Evolutionary conservation across 805 yeast genomes (phyloP), one percentile per base, ranked within the genome.

Genomic region (Saccharomycopsis oosterbeekiorum): DNA sequence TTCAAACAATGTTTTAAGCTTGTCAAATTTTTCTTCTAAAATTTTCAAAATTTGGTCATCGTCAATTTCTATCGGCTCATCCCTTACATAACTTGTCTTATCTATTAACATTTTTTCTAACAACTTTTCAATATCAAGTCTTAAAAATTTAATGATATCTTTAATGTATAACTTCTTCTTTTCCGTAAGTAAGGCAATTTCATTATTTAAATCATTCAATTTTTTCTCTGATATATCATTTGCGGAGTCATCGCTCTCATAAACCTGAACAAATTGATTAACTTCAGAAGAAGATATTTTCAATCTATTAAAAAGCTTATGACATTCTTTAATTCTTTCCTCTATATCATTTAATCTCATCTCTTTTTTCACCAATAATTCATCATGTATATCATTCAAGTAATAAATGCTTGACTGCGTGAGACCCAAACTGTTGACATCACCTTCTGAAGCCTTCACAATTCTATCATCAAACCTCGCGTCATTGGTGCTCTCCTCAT

Each of bases 101-200:
- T 86, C 78, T 64, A 80, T 86, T 70, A 80, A 84, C 66, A 92
- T 71, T 9, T 76, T 71, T 41, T 78, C 75, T 92, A 96, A 91
- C 11, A 81, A 73, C 2, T 76, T 79, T 50, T 76, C 78, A 11
- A 92, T 85, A 61, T 82, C 81, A 1, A 68, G 67, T 70, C 93
- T 78, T 1, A 87, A 76, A 55, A 83, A 87, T 5, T 74, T 68
- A 12, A 92, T 86, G 63, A 92, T 85, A 21, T 82, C 81, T 58
- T 87, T 85, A 21, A 92, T 82, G 65, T 81, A 80, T 60, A 82
- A 78, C 36, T 83, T 79, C 66, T 93, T 84, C 71, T 84, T 81
- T 34, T 75, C 72, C 56, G 80, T 78, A 34, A 92, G 75, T 60
- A 88, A 77, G 17, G 76, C 76, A 59, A 86, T 69, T 66, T 90